These are phyloP conservation scores for Plenodomus lindquistii DNA, from an alignment of 2,329 filamentous ascomycete species.

Conservation along the genomic window DNA sequence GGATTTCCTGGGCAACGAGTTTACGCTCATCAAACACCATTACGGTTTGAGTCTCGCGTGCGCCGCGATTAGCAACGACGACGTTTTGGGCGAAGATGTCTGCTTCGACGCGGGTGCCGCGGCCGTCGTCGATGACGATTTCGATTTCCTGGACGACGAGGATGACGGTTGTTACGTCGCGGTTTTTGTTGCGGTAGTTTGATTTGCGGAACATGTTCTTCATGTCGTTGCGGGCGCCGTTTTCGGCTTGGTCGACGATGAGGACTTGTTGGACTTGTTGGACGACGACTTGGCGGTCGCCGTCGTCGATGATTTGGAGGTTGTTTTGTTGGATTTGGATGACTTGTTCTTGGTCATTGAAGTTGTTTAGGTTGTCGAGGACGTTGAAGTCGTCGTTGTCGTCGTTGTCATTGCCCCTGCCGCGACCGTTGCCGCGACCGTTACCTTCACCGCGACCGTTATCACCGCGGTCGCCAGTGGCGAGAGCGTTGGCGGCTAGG, in stretches of 20 bases:
- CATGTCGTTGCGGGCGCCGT: slow-evolving; percentile 32
- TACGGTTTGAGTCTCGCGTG: slow-evolving; percentile 25
- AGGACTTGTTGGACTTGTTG: slow-evolving; percentile 36
- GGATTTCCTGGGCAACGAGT: slow-evolving; percentile 32
- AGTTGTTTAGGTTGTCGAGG: slow-evolving; percentile 35
- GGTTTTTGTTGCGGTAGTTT: slow-evolving; percentile 26
- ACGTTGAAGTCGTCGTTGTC: slow-evolving; percentile 34
- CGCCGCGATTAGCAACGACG: slow-evolving; percentile 36
- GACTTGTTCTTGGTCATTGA: slow-evolving; percentile 35
- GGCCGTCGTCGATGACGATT: slow-evolving; percentile 28
- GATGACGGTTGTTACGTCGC: slow-evolving; percentile 27
- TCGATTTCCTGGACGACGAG: slow-evolving; percentile 39
- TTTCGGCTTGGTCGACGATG: slow-evolving; percentile 33
- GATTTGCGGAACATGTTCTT: slow-evolving; percentile 40
- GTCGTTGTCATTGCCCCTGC: too few relatives aligned
- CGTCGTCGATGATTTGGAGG: slow-evolving; percentile 31
- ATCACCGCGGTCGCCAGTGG: slow-evolving; percentile 15
- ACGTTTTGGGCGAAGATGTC: slow-evolving; percentile 34
- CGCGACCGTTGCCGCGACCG: too few relatives aligned
- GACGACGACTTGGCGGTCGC: slow-evolving; percentile 25
- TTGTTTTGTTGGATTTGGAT: slow-evolving; percentile 34
- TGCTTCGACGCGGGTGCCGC: slow-evolving; percentile 26
- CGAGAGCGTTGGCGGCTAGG: slow-evolving; percentile 13
- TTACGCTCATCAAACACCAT: slow-evolving; percentile 34
- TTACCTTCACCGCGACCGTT: too few relatives aligned